Conservation (phyloP, 257 asterid genomes). For the Plantago ovata region DNA sequence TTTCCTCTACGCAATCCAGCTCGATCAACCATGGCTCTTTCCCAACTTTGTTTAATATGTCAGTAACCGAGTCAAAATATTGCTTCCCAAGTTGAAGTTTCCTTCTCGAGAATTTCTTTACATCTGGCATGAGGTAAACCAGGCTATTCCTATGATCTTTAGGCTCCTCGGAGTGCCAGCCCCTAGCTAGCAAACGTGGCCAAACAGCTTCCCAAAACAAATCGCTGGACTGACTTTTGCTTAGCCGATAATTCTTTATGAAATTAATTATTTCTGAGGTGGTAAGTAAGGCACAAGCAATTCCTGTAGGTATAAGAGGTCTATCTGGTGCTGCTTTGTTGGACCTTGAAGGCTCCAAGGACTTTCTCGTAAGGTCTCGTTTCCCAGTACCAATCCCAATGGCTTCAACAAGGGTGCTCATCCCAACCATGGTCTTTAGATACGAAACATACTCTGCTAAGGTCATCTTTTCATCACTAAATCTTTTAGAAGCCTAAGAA, state of each 20-base stretch:
- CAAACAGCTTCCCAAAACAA: conserved; percentile 92
- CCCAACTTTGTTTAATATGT: conserved; percentile 61
- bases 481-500: conserved; percentile 47
- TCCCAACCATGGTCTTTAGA: conserved; percentile 58
- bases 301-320: conserved; percentile 65
- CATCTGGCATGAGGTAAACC: conserved; percentile 69
- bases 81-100: conserved; percentile 54
- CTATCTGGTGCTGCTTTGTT: conserved; percentile 38
- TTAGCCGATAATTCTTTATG: conserved; percentile 64
- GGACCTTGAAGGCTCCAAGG: conserved; percentile 44
- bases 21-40: conserved; percentile 56
- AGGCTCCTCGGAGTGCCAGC: conserved; percentile 78
- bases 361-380: conserved; percentile 53
- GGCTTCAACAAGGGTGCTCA: conserved; percentile 51
- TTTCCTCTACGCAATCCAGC: conserved; percentile 36
- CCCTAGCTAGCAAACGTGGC: conserved; percentile 87
- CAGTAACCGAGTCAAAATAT: conserved; percentile 68
- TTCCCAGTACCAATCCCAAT: conserved; percentile 60
- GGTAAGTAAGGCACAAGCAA: conserved; percentile 66
- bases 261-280: conserved; percentile 50
- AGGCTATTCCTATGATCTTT: conserved; percentile 37
- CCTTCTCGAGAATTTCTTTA: conserved; percentile 57
- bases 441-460: conserved; percentile 51
- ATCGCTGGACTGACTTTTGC: conserved; percentile 76
- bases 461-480: conserved; percentile 44